Conservation (phyloP, 129 eudicot genomes). For the Flaveria sonorensis region DNA sequence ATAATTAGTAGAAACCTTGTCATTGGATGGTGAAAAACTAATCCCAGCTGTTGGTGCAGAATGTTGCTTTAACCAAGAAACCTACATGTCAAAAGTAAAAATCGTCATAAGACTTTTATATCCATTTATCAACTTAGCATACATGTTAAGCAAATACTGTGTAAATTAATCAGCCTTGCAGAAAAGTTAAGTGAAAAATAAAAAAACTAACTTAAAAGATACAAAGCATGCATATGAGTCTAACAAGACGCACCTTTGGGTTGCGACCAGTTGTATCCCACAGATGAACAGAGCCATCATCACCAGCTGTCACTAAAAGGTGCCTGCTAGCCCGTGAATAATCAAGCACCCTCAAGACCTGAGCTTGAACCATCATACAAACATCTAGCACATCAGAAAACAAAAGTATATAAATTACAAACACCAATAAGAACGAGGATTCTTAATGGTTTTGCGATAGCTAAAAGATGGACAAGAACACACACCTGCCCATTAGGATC, state of each 20-base stretch:
- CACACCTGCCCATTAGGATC: slow-evolving; percentile 91
- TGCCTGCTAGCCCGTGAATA: slow-evolving; percentile 98
- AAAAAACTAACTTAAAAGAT: not conserved
- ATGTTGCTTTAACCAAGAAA: slow-evolving; percentile 95
- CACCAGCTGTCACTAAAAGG: slow-evolving; percentile 97
- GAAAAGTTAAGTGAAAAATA: not conserved
- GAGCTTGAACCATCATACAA: slow-evolving; percentile 60
- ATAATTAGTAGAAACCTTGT: slow-evolving; percentile 59
- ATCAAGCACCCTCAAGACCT: slow-evolving; percentile 97
- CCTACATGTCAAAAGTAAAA: slow-evolving; percentile 43
- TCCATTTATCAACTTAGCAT: slow-evolving; percentile 5
- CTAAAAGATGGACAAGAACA: slow-evolving; percentile 23
- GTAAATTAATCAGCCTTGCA: not conserved
- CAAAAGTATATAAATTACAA: slow-evolving; percentile 29
- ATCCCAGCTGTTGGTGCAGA: slow-evolving; percentile 97
- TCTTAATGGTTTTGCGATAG: slow-evolving; percentile 31
- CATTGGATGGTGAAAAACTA: slow-evolving; percentile 91
- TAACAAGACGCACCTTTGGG: slow-evolving; percentile 63
- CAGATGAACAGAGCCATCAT: slow-evolving; percentile 93
- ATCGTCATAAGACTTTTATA: too few species aligned
- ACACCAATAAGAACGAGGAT: slow-evolving; percentile 32
- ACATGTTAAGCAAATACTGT: not conserved
- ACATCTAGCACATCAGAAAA: slow-evolving; percentile 52
- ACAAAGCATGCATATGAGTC: slow-evolving; percentile 17
- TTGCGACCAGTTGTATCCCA: slow-evolving; percentile 97